Evolutionary conservation across 2,329 filamentous ascomycete species (phyloP), one percentile per base, ranked within the genome.

Genomic region (Trichoderma sp.): DNA sequence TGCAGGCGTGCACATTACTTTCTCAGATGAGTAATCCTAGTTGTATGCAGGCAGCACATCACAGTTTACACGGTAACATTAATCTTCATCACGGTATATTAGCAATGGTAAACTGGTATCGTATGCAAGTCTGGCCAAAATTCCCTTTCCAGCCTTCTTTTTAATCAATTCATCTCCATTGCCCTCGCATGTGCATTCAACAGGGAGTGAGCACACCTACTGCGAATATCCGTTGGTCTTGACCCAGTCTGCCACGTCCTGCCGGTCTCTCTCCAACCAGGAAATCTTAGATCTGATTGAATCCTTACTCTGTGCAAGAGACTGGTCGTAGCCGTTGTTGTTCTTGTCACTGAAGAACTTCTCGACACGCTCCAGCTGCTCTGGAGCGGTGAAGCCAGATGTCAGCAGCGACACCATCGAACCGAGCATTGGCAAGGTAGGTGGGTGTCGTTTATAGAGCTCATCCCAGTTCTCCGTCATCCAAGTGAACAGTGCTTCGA

Each of bases 401-500:
- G 92, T 94, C 74, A 90, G 91, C 73, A 97, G 92, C 68, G 89
- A 88, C 4, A 98, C 92, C 73, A 97, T 90, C 53, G 87, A 89
- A 71, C 93, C 91, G 56, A 98, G 84, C 87, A 98, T 94, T 42
- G 91, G 90, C 72, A 96, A 86, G 19, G 89, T 90, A n/a, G 94
- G 92, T 32, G 93, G 94, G 54, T 97, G 87, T 75, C 92, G 90
- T 84, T 91, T 89, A 77, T 88, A 87, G 52, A 98, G 83, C 37
- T 87, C 85, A n/a, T 92, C 91, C 93, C 94, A 98, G 81, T 97
- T 95, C 72, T 89, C 84, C 76, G 89, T 91, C 83, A 97, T 84
- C 92, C 92, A 98, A 19, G 78, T 80, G 86, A 91, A 97, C 67
- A 97, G 85, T 8, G 91, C 91, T 67, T 91, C 83, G 67, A 97